Conservation (phyloP, 345 rosid species). For the Mallotus nudiflorus region DNA sequence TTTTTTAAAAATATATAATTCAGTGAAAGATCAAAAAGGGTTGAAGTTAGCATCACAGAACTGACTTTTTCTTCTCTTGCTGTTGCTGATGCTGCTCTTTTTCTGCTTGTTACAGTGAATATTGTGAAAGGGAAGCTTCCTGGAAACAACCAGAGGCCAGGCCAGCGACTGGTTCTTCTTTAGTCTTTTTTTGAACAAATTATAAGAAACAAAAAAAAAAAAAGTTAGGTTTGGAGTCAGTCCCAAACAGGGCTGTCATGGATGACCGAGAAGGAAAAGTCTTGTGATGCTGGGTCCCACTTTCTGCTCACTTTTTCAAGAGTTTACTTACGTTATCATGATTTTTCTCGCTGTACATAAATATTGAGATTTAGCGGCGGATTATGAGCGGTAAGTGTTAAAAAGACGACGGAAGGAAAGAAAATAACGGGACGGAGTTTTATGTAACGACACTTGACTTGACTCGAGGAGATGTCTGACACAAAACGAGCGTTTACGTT, state of each 20-base stretch:
- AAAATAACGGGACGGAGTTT: no score
- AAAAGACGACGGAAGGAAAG: no score
- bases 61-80: not conserved
- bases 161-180: not conserved
- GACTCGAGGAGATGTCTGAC: no score
- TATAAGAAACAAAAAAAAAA: not conserved
- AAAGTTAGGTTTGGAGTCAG: no score
- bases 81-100: no score
- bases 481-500: no score
- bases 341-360: no score
- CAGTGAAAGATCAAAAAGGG: not conserved
- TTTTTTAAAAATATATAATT: not conserved
- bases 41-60: not conserved
- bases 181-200: not conserved
- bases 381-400: no score
- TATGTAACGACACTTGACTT: no score
- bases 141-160: slow-evolving; percentile 1
- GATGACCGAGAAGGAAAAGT: not conserved
- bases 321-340: no score
- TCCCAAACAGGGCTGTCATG: not conserved
- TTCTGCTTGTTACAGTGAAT: not conserved
- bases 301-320: not conserved
- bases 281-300: slow-evolving; percentile 9
- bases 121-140: slow-evolving; percentile 17
- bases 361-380: no score